Evolutionary conservation across 176 grass and related monocot genomes (phyloP).

Genomic region (Oryza glumipatula): DNA sequence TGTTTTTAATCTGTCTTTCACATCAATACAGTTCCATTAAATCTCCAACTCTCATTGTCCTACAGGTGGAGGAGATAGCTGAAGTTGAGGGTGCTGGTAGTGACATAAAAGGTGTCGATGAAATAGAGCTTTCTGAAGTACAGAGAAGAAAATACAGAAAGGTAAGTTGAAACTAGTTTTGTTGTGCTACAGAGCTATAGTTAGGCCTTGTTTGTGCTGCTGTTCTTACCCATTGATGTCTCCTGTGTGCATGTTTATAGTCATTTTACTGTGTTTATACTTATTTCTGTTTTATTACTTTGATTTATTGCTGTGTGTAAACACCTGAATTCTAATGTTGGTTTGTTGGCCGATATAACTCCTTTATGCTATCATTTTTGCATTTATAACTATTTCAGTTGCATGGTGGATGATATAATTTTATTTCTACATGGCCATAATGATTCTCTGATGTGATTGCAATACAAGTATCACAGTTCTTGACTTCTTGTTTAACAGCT

Average conservation of each 20-base stretch:
- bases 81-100: constrained; percentile 72
- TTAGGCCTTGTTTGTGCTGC: constrained; percentile 23
- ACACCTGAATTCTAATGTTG: background rate
- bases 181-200: constrained; percentile 28
- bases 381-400: background rate
- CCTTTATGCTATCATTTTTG: background rate
- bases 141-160: constrained; percentile 92
- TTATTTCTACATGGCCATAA: background rate
- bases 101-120: constrained; percentile 68
- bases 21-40: constrained; percentile 21
- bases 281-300: background rate
- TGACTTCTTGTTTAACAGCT: constrained; percentile 6
- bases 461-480: background rate
- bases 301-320: constrained; percentile 9
- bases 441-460: constrained; percentile 12
- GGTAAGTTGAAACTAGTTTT: constrained; percentile 47
- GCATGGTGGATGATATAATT: background rate
- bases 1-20: constrained; percentile 1
- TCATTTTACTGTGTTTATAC: constrained; percentile 3
- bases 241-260: constrained; percentile 14
- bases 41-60: constrained; percentile 35
- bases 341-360: background rate
- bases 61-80: constrained; percentile 92
- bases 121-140: constrained; percentile 90
- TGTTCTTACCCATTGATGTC: constrained; percentile 28